phyloP scores from a whole-genome alignment of 2,329 filamentous ascomycete genomes.

The Ilyonectria destructans region DNA sequence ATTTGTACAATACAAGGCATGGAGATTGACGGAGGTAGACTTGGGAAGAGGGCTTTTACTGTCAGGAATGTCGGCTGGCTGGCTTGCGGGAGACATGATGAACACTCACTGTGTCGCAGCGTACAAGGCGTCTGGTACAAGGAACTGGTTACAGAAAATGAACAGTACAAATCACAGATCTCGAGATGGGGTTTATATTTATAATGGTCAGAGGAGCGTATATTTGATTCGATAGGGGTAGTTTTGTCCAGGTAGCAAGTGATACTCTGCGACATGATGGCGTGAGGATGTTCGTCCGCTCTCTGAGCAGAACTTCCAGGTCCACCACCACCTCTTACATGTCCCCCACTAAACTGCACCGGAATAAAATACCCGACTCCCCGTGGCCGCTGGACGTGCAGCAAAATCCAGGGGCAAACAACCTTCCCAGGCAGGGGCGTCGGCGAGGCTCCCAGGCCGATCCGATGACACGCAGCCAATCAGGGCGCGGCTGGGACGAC shows the following conservation, averaged over 20 bases:
- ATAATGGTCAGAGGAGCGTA: not conserved
- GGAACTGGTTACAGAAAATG: conserved; percentile 33
- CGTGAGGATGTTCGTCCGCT: not conserved
- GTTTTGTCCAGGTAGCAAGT: not conserved
- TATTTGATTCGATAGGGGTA: not conserved
- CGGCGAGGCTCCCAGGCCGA: conserved; percentile 13
- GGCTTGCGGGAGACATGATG: conserved; percentile 24
- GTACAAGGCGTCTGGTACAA: conserved; percentile 45
- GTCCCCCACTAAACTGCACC: not conserved
- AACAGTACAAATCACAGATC: conserved; percentile 2
- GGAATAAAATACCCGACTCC: conserved; percentile 7
- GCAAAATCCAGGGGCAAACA: conserved; percentile 28
- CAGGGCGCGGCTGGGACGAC: conserved; percentile 44
- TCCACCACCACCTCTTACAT: not conserved
- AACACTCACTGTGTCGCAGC: conserved; percentile 21
- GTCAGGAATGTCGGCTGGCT: conserved; percentile 19
- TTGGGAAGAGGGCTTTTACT: not conserved
- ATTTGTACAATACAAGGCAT: conserved; percentile 44
- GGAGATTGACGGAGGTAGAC: conserved; percentile 21
- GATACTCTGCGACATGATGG: not conserved
- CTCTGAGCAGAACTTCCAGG: not conserved
- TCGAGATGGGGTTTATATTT: not conserved
- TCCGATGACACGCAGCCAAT: conserved; percentile 45
- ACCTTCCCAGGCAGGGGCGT: conserved; percentile 12
- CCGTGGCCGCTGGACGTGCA: not conserved